These are phyloP conservation scores for Clonostachys rosea DNA, from an alignment of 2,329 filamentous ascomycete genomes.

Conservation along the genomic window DNA sequence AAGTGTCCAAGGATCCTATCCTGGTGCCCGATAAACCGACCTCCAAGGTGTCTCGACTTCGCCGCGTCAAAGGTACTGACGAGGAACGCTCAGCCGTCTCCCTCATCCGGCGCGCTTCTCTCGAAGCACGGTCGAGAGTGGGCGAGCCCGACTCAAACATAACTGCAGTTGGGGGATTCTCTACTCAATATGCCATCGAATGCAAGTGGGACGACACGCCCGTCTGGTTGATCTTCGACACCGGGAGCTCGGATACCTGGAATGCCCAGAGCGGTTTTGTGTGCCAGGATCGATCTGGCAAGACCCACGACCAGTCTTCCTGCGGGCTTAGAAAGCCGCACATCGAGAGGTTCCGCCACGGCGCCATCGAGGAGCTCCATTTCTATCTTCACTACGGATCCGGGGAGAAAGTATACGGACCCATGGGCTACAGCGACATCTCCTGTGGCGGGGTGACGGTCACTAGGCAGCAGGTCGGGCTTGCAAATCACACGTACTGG, in stretches of 20 bases:
- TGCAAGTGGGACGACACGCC: constrained; percentile 30
- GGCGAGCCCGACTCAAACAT: constrained; percentile 24
- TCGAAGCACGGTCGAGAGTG: constrained; percentile 1
- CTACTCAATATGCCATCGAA: constrained; percentile 35
- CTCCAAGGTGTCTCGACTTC: constrained; percentile 23
- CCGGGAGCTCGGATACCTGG: constrained; percentile 49
- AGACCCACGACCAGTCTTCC: constrained; percentile 15
- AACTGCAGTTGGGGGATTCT: constrained; percentile 26
- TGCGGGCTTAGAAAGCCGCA: constrained; percentile 36
- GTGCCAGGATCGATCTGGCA: constrained; percentile 30
- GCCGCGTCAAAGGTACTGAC: constrained; percentile 14
- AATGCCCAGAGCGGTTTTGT: constrained; percentile 30
- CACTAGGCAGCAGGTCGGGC: constrained; percentile 37
- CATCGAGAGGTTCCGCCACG: constrained; percentile 31
- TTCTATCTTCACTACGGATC: constrained; percentile 41
- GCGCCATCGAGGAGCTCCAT: constrained; percentile 32
- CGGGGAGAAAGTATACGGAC: constrained; percentile 40
- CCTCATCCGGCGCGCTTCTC: constrained; percentile 14
- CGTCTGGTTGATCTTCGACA: constrained; percentile 40
- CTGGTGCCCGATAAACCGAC: constrained; percentile 19
- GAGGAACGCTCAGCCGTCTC: constrained; percentile 19
- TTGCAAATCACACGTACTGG: constrained; percentile 46
- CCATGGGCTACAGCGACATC: constrained; percentile 40
- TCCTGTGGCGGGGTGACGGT: constrained; percentile 38
- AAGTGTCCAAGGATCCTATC: constrained; percentile 16